Evolutionary conservation across 108 stramenopile species (phyloP).

Genomic region (Nitzschia sp.): DNA sequence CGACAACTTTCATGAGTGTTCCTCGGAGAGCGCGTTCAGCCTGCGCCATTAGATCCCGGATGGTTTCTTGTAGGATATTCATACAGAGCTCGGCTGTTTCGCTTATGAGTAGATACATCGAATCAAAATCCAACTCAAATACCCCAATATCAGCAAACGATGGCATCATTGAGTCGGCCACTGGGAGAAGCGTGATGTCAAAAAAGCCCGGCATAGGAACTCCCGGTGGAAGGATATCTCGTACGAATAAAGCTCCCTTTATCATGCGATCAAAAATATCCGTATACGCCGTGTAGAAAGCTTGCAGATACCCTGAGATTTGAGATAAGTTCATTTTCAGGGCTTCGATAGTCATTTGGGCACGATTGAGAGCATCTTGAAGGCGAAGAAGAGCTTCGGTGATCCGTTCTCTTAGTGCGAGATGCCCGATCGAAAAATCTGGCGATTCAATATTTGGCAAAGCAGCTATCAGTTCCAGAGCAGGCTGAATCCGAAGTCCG

Average conservation of each 20-base stretch:
- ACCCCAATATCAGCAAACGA: neutral
- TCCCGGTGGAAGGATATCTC: conserved; percentile 40
- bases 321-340: conserved; percentile 13
- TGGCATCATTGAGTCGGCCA: conserved; percentile 32
- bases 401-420: conserved; percentile 2
- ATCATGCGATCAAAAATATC: conserved; percentile 28
- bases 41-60: conserved; percentile 13
- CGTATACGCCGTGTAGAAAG: conserved; percentile 22
- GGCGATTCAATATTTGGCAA: neutral
- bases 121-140: conserved; percentile 1
- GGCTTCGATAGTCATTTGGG: conserved; percentile 19
- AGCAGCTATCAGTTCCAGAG: conserved; percentile 17
- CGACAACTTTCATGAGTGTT: neutral
- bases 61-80: neutral
- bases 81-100: conserved; percentile 6
- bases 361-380: conserved; percentile 13
- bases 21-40: conserved; percentile 10
- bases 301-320: conserved; percentile 19
- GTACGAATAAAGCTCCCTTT: conserved; percentile 22
- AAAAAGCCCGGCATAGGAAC: conserved; percentile 32
- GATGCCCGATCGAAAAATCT: neutral
- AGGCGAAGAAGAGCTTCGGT: conserved; percentile 2
- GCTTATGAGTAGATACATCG: neutral
- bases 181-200: conserved; percentile 25
- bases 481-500: conserved; percentile 23